Base-by-base conservation (phyloP, 2,329 filamentous ascomycete species). In the Mycocentrospora acerina region DNA sequence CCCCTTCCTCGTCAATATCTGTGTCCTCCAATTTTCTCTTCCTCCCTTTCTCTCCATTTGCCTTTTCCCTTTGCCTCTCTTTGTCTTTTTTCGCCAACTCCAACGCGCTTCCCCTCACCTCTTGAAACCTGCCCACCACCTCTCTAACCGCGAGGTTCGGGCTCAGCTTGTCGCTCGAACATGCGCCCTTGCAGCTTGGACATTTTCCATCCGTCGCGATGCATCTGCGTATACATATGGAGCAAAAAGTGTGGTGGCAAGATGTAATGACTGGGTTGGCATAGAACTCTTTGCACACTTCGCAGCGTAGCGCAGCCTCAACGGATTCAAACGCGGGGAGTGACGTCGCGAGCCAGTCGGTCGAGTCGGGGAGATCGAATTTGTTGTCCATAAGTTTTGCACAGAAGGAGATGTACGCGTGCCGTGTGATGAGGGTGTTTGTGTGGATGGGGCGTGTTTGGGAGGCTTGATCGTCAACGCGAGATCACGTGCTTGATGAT, bases 251-350 rank as follows among this genome's bases (percentile, higher is more conserved):
- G 65, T 98, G 93, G 37, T 82, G 86, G 71, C 93, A 98, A 1
- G 88, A 87, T 1, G 93, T 98, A 47, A 96, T 85, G 80, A 98
- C 93, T 0, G 93, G 93, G 34, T 90, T 95, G 45, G 82, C 82
- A 72, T 88, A 97, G 70, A 97, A 95, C 67, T 98, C 94, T 66
- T 97, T 97, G 80, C 93, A 98, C 44, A 98, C 87, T 68, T 97
- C 88, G 70, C 93, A 98, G 55, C 93, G 88, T 14, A 98, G 76
- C 3, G 90, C 83, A 44, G 86, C 83, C 60, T 98, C 93, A 47
- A 98, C 80, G 11, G 79, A 72, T 32, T 82, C 75, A 37, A 94
- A 78, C 11, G 73, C 72, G 12, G 80, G 70, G 2, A 94, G 73
- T 2, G 82, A 78, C 10, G 88, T 94, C 9, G 73, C 59, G 5